Conservation (phyloP, 441 rosid species). For the Gossypium schwendimanii region DNA sequence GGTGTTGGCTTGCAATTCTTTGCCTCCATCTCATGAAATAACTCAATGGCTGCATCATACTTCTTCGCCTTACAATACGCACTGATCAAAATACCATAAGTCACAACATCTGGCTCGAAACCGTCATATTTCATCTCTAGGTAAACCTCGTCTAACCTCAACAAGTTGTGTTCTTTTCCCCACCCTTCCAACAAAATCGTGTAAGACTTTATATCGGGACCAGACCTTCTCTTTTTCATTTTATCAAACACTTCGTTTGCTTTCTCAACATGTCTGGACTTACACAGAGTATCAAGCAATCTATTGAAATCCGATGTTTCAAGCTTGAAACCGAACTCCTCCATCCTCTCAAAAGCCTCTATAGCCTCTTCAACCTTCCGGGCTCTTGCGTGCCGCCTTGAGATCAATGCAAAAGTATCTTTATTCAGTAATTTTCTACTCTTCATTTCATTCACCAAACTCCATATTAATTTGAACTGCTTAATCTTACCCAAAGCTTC, state of each 20-base stretch:
- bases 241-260: conserved; percentile 79
- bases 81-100: conserved; percentile 64
- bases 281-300: conserved; percentile 51
- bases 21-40: conserved; percentile 54
- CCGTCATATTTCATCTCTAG: conserved; percentile 72
- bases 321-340: conserved; percentile 50
- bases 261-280: conserved; percentile 56
- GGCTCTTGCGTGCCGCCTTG: conserved; percentile 66
- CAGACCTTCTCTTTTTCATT: conserved; percentile 58
- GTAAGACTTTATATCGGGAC: conserved; percentile 56
- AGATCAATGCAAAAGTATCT: conserved; percentile 64
- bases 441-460: conserved; percentile 64
- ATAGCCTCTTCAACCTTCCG: conserved; percentile 65
- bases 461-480: conserved; percentile 64
- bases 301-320: conserved; percentile 58
- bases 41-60: conserved; percentile 43
- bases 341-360: conserved; percentile 60
- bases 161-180: conserved; percentile 59
- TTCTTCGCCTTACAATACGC: conserved; percentile 60
- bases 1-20: conserved; percentile 57
- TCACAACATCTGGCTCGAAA: conserved; percentile 66
- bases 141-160: conserved; percentile 55
- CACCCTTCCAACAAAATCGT: conserved; percentile 84
- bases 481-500: conserved; percentile 77
- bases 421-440: conserved; percentile 41